Base-by-base conservation (phyloP, 768 basidiomycete genomes). In the Hemileccinum impolitum region DNA sequence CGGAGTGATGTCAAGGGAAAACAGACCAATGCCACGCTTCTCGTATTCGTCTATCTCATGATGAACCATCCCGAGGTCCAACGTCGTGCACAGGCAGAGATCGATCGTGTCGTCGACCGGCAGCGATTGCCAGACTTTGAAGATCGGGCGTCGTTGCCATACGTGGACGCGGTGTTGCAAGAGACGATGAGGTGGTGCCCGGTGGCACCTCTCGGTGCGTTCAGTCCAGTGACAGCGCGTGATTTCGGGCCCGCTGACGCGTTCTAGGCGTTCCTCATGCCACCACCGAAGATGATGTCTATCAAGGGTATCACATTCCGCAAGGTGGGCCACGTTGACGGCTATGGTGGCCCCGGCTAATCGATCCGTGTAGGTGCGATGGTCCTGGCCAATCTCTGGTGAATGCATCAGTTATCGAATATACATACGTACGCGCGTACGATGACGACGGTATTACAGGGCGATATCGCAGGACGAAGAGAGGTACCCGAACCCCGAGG, bases 251-350 rank as follows among this genome's bases (percentile, higher is more conserved):
- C 9, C 9, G 1, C 32, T 54, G 8, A 51, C 4, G 15, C 23
- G 4, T 2, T 25, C 10, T 31, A 76, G 76, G 72, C 25, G 54
- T 76, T 13, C 73, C 74, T 13, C 77, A 77, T 51, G 60, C 62
- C 21, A 68, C 70, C 11, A 67, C 45, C 6, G 57, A 59, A 7
- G 71, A 72, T 9, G 69, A 72, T 49, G 50, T 61, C 4, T 74
- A 73, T 51, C 52, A 59, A 17, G 72, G 70, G 0, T 70, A 70
- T 41, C 38, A 53, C 43, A 70, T 75, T 34, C 72, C 71, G 0
- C 18, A 43, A 44, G 60, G 60, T 58, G 21, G 19, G 45, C 0
- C 6, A 7, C 4, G 1, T 30, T 30, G n/a, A 18, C 6, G 3
- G 17, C 18, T 32, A 5, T 10, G 0, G 21, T 18, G 26, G 5